Conservation (phyloP, 768 basidiomycete species). For the Collybia mongolica region DNA sequence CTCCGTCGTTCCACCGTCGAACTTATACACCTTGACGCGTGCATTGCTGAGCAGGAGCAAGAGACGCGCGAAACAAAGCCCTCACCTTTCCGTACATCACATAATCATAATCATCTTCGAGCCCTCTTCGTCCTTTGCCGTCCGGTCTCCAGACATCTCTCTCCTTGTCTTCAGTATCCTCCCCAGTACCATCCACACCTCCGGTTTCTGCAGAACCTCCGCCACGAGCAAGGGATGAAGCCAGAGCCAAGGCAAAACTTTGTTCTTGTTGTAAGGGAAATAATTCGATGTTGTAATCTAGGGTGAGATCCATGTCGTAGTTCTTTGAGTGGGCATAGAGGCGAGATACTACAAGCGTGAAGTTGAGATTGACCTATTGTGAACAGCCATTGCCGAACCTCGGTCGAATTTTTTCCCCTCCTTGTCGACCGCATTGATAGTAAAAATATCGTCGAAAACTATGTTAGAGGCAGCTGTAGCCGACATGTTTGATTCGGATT, state of each 20-base stretch:
- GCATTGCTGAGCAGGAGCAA: not conserved
- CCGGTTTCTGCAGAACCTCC: slow-evolving; percentile 39
- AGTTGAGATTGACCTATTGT: not conserved
- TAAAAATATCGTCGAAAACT: slow-evolving; percentile 94
- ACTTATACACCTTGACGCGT: slow-evolving; percentile 82
- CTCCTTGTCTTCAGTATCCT: slow-evolving; percentile 68
- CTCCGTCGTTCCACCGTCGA: slow-evolving; percentile 82
- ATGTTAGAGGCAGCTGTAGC: slow-evolving; percentile 65
- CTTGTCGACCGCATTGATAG: slow-evolving; percentile 77
- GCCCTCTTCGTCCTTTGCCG: slow-evolving; percentile 72
- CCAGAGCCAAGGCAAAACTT: slow-evolving; percentile 82
- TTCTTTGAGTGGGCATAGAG: slow-evolving; percentile 88
- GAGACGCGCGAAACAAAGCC: not conserved
- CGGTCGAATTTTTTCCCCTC: slow-evolving; percentile 98
- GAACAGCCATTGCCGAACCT: slow-evolving; percentile 51
- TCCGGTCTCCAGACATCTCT: slow-evolving; percentile 84
- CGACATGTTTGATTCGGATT: slow-evolving; percentile 13
- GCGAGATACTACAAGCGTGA: slow-evolving; percentile 69
- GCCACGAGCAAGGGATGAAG: slow-evolving; percentile 71
- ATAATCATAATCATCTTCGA: slow-evolving; percentile 97
- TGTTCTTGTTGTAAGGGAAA: slow-evolving; percentile 71
- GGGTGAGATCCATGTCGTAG: slow-evolving; percentile 87
- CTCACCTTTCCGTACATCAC: slow-evolving; percentile 98
- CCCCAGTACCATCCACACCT: slow-evolving; percentile 46
- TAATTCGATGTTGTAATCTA: slow-evolving; percentile 94